Base-by-base conservation (phyloP, 1,139 yeast genomes). In the Scheffersomyces cryptocercus region DNA sequence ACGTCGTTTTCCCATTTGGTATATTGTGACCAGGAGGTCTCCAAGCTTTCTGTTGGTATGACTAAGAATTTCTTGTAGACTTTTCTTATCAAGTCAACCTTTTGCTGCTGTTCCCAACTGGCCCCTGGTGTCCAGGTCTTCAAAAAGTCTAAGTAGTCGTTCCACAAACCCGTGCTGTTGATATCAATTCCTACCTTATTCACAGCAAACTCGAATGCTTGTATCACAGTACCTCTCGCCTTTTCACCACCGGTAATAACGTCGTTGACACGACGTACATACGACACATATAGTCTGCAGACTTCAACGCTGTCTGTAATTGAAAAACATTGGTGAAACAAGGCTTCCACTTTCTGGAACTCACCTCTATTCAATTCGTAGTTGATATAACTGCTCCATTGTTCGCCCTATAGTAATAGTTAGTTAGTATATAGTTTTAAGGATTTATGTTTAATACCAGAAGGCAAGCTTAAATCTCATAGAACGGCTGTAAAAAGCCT, bases 41-140 rank as follows among this genome's bases (percentile, higher is more conserved):
- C 97, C 41, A 93, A 70, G 45, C 84, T 82, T 45, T 78, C 79
- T 29, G 88, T 75, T 3, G 99, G 99, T 31, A 84, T 75, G 24
- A 78, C 73, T 30, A 90, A 74, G 52, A 87, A 82, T 47, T 79
- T 79, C 54, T 86, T 82, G 64, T 85, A 89, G 5, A 86, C 78
- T 54, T 84, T 85, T 55, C 98, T 75, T 41, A 88, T 79, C 55
- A 85, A 72, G 58, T 89, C 97, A 56, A 79, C 75, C 51, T 88
- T 85, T 55, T 88, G 95, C 59, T 88, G 95, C 52, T 83, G 86
- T 59, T 91, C 98, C 88, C 95, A 88, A 37, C 85, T 80, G 35
- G 88, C 84, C 12, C 82, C 70, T 1, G 96, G 88, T 29, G 85
- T 86, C 86, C 93, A 86, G 36, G 81, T 70, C 53, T 84, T 85